These are phyloP conservation scores for Lipomyces starkeyi DNA, from an alignment of 805 yeast species.

Conservation along the genomic window DNA sequence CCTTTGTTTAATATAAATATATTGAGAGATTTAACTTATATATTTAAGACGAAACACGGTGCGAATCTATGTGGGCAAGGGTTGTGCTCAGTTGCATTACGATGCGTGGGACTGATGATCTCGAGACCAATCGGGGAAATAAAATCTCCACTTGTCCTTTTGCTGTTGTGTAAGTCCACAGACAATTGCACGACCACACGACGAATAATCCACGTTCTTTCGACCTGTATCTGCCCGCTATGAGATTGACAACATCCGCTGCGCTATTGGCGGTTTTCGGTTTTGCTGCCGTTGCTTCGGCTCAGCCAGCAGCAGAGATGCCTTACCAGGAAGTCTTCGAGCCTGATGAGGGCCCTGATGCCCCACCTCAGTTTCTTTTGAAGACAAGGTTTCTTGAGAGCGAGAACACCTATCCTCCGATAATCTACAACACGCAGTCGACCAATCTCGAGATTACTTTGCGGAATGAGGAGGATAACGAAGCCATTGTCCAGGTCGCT, in stretches of 20 bases:
- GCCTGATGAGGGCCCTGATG: conserved; percentile 22
- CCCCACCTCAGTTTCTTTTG: conserved; percentile 25
- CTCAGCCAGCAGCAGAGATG: conserved; percentile 23
- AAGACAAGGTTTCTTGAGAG: conserved; percentile 21
- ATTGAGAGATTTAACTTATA: no score
- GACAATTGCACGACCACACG: background rate
- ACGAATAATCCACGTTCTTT: background rate
- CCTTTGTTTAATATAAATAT: background rate
- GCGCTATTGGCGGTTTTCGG: conserved; percentile 17
- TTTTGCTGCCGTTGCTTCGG: conserved; percentile 10
- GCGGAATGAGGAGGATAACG: conserved; percentile 41
- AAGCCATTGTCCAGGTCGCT: conserved; percentile 31
- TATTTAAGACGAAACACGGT: no score
- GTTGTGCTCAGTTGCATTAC: background rate
- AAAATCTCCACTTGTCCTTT: background rate
- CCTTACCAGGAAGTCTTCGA: conserved; percentile 16
- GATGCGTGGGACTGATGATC: background rate
- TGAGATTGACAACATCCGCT: background rate
- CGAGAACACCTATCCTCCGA: conserved; percentile 17
- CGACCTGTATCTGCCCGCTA: conserved; percentile 1
- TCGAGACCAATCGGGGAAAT: background rate
- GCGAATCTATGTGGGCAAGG: background rate
- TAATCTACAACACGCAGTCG: conserved; percentile 41
- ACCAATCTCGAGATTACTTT: conserved; percentile 40
- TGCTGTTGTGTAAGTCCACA: background rate